These are phyloP conservation scores for Monosporascus ibericus DNA, from an alignment of 2,329 filamentous ascomycete species.

Conservation along the genomic window DNA sequence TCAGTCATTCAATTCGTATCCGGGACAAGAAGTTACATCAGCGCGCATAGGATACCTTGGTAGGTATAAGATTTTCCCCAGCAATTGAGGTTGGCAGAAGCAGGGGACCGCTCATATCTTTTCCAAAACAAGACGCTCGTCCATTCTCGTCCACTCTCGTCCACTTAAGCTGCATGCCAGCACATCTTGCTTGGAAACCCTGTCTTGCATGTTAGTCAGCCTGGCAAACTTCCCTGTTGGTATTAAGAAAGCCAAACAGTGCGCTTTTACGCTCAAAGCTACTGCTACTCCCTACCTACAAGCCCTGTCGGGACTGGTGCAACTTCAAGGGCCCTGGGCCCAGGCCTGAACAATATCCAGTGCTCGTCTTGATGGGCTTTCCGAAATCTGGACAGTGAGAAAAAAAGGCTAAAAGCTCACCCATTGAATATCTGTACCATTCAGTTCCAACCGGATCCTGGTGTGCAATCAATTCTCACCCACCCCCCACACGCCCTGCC, in stretches of 20 bases:
- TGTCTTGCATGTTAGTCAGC: neutral
- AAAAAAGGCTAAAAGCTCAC: too few species aligned
- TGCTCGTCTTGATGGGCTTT: too few species aligned
- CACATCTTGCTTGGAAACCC: neutral
- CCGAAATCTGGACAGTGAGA: too few species aligned
- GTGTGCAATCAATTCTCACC: neutral
- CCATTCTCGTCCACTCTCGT: neutral
- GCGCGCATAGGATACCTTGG: neutral
- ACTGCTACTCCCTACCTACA: neutral
- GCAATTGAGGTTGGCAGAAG: neutral
- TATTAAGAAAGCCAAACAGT: neutral
- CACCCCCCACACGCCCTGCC: neutral
- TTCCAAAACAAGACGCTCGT: neutral
- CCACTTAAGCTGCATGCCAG: neutral
- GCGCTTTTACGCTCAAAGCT: neutral
- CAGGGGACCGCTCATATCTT: neutral
- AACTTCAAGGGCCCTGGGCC: too few species aligned
- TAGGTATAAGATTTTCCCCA: neutral
- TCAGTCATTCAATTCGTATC: neutral
- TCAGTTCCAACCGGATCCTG: too few species aligned
- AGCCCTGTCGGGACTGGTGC: too few species aligned
- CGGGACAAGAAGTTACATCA: neutral
- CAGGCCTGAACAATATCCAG: too few species aligned
- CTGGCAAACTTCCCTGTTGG: neutral
- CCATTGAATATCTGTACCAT: too few species aligned